phyloP scores from a whole-genome alignment of 73 alveolate species.

The Uronychia setigera region DNA sequence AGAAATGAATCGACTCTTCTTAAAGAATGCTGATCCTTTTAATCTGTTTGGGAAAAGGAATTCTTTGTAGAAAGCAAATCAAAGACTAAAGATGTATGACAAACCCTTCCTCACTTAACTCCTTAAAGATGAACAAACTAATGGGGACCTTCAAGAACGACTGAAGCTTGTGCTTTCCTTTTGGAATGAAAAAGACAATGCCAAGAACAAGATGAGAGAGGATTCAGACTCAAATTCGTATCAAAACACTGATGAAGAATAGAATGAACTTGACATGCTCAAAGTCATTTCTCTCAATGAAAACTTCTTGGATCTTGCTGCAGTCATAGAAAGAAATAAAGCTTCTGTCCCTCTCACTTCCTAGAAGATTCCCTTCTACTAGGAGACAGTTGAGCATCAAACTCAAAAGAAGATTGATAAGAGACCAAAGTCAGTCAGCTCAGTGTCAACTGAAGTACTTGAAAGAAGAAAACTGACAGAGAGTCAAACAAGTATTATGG shows the following conservation, averaged over 20 bases:
- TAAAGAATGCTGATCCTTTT: neutral
- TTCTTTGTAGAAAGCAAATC: neutral
- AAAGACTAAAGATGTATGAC: neutral
- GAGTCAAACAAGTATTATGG: neutral
- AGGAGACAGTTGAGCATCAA: neutral
- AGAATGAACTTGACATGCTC: neutral
- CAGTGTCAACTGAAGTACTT: neutral
- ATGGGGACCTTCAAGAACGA: neutral
- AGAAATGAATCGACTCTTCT: neutral
- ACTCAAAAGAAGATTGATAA: neutral
- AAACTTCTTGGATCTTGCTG: neutral
- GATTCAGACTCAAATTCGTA: neutral
- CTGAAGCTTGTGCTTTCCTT: neutral
- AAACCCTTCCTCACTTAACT: neutral
- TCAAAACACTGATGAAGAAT: neutral
- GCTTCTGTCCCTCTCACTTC: neutral
- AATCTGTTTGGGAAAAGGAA: neutral
- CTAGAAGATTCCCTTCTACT: neutral
- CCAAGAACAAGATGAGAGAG: neutral
- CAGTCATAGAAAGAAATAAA: neutral
- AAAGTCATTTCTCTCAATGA: neutral
- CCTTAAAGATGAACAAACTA: neutral
- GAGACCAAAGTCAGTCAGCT: neutral
- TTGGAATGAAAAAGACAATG: neutral
- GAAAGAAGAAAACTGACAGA: neutral